These are phyloP conservation scores for Tephrocybe sp. DNA, from an alignment of 768 basidiomycete genomes.

Conservation along the genomic window DNA sequence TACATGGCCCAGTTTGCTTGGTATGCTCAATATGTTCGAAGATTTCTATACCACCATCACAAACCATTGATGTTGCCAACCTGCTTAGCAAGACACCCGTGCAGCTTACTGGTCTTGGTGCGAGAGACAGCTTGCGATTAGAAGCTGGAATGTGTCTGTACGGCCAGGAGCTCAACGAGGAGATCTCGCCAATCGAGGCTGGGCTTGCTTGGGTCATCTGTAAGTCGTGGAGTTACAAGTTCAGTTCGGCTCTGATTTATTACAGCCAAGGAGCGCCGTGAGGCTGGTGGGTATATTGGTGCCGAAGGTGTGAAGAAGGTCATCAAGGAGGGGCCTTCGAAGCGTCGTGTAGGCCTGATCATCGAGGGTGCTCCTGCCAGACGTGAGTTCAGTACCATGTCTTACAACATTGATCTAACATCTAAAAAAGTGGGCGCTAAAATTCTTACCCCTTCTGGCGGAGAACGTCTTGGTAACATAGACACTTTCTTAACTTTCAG, in stretches of 20 bases:
- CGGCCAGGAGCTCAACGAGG: conserved; percentile 90
- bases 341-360: conserved; percentile 78
- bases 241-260: background rate
- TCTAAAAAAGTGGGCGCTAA: conserved; percentile 68
- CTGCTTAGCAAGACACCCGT: conserved; percentile 66
- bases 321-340: conserved; percentile 74
- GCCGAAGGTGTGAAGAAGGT: conserved; percentile 71
- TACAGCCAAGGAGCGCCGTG: conserved; percentile 80
- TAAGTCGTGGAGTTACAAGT: conserved; percentile 31
- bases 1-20: too few relatives aligned
- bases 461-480: conserved; percentile 65
- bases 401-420: background rate
- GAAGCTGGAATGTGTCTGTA: conserved; percentile 98
- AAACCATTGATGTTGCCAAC: conserved; percentile 71
- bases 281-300: conserved; percentile 75
- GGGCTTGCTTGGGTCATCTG: conserved; percentile 93
- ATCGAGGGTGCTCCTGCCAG: conserved; percentile 86
- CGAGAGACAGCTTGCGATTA: conserved; percentile 89
- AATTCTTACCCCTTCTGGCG: conserved; percentile 56
- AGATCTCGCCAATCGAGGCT: conserved; percentile 85
- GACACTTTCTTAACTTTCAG: conserved; percentile 23
- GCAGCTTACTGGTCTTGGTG: conserved; percentile 86
- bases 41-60: conserved; percentile 87
- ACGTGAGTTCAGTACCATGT: conserved; percentile 44
- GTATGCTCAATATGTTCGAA: too few relatives aligned